Base-by-base conservation (phyloP, 768 basidiomycete species). In the Inosperma sp. region DNA sequence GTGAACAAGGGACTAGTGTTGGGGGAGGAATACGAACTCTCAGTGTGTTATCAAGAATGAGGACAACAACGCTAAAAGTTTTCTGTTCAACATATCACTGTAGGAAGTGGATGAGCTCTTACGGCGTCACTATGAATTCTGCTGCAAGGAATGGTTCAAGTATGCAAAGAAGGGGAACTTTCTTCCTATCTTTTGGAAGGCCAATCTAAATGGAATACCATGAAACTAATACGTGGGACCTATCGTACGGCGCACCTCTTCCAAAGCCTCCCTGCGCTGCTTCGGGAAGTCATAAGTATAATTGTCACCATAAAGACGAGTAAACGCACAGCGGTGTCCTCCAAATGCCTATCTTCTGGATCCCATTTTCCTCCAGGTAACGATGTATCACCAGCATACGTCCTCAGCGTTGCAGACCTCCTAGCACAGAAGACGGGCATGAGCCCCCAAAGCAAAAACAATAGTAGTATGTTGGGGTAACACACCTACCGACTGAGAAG, bases 381-480 rank as follows among this genome's bases (percentile, higher is more conserved):
- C 1, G 89, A 86, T 0, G 93, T 95, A 63, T 94, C 93, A 0
- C 89, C 89, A 1, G 92, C 87, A 59, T 88, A 95, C 7, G 84
- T 76, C 30, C 82, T 73, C 57, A 95, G 69, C 3, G 79, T 79
- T 0, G 84, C 74, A 2, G 91, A 82, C 2, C 92, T 83, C 54
- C 92, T 94, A 35, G n/a, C 23, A 14, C 42, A 9, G 7, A 23
- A 7, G 2, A 14, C 9, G 33, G 14, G 39, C 7, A 14, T 9
- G n/a, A 19, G 26, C 13, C 25, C 35, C 43, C 25, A 19, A 23
- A 49, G 3, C 12, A 7, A 35, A 19, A 33, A 5, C 45, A 21
- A 41, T 41, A 16, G 40, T 26, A n/a, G n/a, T n/a, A n/a, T n/a
- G n/a, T n/a, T n/a, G n/a, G n/a, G n/a, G 13, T 23, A 51, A 60